phyloP scores from a whole-genome alignment of 495 filamentous ascomycete genomes.

The Aspergillus egyptiacus region DNA sequence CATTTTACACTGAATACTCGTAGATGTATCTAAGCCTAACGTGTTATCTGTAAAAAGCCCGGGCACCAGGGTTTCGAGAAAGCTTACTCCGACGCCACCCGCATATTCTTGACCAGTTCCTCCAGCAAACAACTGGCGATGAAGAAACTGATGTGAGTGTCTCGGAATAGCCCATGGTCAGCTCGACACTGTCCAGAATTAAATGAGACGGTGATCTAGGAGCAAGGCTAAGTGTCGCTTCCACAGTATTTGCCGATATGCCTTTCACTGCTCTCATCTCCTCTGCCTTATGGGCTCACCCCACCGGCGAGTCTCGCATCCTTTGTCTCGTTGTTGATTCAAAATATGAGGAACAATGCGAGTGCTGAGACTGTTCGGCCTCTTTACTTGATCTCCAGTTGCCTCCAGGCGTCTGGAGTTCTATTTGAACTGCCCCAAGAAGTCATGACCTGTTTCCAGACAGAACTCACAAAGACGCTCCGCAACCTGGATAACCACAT shows the following conservation, averaged over 20 bases:
- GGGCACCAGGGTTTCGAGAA: constrained; percentile 30
- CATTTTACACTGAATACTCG: neutral
- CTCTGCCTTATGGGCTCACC: constrained; percentile 29
- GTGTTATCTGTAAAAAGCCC: constrained; percentile 18
- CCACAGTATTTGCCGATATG: constrained; percentile 36
- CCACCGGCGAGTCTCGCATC: constrained; percentile 35
- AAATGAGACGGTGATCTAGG: neutral
- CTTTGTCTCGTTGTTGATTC: constrained; percentile 38
- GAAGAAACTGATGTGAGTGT: constrained; percentile 32
- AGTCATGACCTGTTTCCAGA: constrained; percentile 39
- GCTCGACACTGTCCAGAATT: neutral
- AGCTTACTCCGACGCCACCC: constrained; percentile 37
- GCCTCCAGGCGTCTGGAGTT: constrained; percentile 26
- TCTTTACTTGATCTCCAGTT: constrained; percentile 35
- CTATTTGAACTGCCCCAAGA: constrained; percentile 34
- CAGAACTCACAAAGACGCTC: constrained; percentile 41
- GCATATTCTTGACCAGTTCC: constrained; percentile 35
- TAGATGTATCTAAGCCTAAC: constrained; percentile 3
- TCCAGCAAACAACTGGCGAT: constrained; percentile 30
- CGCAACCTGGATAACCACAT: constrained; percentile 42
- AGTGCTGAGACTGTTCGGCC: constrained; percentile 39
- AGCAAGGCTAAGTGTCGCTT: neutral
- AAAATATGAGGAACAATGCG: constrained; percentile 28
- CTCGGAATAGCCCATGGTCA: neutral
- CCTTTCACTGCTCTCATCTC: constrained; percentile 36